Percentiles rank a stretch among this genome's conserved stretches.
Conservation (phyloP, 1,284 basidiomycete genomes). For the Cryptococcus wingfieldii region DNA sequence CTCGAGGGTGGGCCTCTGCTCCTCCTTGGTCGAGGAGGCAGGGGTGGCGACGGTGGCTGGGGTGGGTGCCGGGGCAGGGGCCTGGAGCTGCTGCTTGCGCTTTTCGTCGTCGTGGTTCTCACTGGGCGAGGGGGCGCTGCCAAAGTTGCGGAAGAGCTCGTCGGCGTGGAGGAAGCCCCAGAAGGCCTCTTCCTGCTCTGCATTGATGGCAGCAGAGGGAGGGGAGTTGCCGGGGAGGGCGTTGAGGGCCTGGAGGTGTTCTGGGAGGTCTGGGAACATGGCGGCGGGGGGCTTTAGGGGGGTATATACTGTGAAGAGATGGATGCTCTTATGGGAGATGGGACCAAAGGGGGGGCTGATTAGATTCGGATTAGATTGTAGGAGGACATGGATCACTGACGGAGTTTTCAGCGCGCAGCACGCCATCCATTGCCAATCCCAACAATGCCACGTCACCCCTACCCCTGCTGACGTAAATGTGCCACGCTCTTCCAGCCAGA, state of each 20-base stretch:
- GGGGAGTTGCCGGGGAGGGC: slow-evolving; percentile 34
- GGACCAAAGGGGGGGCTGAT: no score
- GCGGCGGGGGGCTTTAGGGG: slow-evolving; percentile 1
- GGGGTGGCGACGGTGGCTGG: slow-evolving; percentile 13
- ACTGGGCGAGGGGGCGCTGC: slow-evolving; percentile 25
- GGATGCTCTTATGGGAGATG: no score
- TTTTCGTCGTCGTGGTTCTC: slow-evolving; percentile 13
- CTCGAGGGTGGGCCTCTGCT: slow-evolving; percentile 32
- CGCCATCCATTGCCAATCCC: no score
- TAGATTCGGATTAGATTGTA: no score
- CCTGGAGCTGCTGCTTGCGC: not conserved
- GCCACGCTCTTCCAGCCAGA: no score
- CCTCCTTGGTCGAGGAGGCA: slow-evolving; percentile 5
- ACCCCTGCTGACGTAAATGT: no score
- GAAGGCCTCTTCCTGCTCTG: slow-evolving; percentile 42
- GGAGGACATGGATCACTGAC: no score
- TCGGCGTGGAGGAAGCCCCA: slow-evolving; percentile 46
- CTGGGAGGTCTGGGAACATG: slow-evolving; percentile 35
- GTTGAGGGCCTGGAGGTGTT: slow-evolving; percentile 37
- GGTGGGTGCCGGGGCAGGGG: slow-evolving; percentile 7
- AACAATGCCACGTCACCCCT: no score
- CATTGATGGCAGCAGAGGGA: slow-evolving; percentile 28
- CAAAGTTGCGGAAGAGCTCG: slow-evolving; percentile 42
- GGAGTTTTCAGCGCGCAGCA: no score
- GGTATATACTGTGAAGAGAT: no score